phyloP scores from a whole-genome alignment of 1,284 basidiomycete species.

The Austroboletus rostrupii region DNA sequence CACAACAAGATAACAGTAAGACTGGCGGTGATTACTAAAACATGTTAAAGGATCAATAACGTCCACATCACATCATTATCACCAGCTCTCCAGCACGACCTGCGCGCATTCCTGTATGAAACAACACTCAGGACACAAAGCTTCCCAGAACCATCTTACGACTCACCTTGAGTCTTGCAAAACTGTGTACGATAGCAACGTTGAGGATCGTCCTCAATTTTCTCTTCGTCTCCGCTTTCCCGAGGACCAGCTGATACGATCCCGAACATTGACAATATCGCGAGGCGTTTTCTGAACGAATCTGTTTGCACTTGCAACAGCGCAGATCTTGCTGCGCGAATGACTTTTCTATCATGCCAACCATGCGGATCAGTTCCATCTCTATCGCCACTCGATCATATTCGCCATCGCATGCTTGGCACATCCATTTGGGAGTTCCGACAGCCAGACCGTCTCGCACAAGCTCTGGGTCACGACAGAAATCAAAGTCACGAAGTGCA shows the following conservation, averaged over 20 bases:
- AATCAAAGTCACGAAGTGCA: constrained; percentile 86
- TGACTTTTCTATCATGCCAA: constrained; percentile 67
- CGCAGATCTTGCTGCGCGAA: constrained; percentile 89
- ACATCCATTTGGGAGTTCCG: constrained; percentile 57
- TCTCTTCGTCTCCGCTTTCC: constrained; percentile 64
- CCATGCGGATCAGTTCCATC: constrained; percentile 76
- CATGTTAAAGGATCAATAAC: neutral
- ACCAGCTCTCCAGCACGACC: constrained; percentile 45
- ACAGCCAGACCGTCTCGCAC: constrained; percentile 55
- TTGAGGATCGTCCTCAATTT: constrained; percentile 79
- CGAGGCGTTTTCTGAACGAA: constrained; percentile 84
- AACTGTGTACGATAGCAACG: constrained; percentile 70
- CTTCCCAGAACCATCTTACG: neutral
- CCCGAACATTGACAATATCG: constrained; percentile 89
- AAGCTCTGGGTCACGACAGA: constrained; percentile 90
- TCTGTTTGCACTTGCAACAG: constrained; percentile 85
- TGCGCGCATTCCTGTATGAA: constrained; percentile 51
- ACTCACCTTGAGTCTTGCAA: constrained; percentile 62
- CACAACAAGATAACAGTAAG: too few species aligned
- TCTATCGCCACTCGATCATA: constrained; percentile 88
- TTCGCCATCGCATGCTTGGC: constrained; percentile 74
- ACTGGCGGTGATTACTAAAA: too few species aligned
- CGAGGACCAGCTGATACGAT: constrained; percentile 67
- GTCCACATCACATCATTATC: constrained; percentile 1
- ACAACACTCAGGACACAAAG: constrained; percentile 7